Evolutionary conservation across 495 filamentous ascomycete genomes (phyloP), one percentile per base, ranked within the genome.

Genomic region (Tuber indicum): DNA sequence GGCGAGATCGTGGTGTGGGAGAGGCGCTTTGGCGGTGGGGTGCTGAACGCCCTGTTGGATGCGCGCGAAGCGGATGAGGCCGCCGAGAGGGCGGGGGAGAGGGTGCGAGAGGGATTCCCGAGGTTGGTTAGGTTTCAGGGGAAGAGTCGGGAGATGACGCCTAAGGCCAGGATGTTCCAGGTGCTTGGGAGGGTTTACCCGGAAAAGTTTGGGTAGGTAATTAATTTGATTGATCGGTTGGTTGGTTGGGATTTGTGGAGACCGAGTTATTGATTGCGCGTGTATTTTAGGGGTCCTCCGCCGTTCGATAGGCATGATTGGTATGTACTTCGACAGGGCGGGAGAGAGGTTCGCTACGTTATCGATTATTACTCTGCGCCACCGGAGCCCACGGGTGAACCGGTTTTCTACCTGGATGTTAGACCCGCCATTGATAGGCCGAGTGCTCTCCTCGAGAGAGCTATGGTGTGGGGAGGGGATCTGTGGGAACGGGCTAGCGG

Each of bases 241-340:
- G 41, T 39, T 43, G 41, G 52, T 16, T 1, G n/a, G 10, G 10
- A 62, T 46, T 47, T 47, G 32, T 52, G 47, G 23, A 46, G 52
- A 12, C n/a, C 77, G 73, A 36, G n/a, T 72, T 80, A 74, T 75
- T 81, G 46, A 75, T 36, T 66, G 42, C 70, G 8, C 26, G 26
- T 66, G 14, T 66, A 36, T 36, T 36, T 66, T 77, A 93, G 90
- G 19, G 89, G 90, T 16, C 91, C 92, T 39, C 92, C 93, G 44
- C 96, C 96, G n/a, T 99, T 99, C 82, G 96, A 99, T 85, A 90
- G 96, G 74, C 96, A 99, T 82, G 96, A 99, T 83, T 99, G 96
- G 96, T 98, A 91, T 82, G 91, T 99, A 42, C 87, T 91, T 79
- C 89, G 96, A 69, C 76, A 72, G 87, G 89, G 26, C 75, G 85